These are phyloP conservation scores for Vanrija sp. DNA, from an alignment of 1,284 basidiomycete genomes.

Conservation along the genomic window DNA sequence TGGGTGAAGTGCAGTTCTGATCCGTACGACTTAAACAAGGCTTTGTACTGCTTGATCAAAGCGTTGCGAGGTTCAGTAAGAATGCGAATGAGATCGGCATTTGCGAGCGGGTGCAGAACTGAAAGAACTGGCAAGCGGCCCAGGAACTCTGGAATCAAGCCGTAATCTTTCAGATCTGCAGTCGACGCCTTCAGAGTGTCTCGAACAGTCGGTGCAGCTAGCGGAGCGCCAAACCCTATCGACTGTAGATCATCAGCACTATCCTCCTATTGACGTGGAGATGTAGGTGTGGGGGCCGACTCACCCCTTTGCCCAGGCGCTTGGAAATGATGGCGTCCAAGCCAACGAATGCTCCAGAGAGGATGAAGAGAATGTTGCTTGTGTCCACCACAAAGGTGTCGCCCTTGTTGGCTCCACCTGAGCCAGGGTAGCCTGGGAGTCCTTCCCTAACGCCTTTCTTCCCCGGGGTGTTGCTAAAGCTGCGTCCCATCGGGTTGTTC, in stretches of 20 bases:
- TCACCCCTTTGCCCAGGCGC: slow-evolving; percentile 74
- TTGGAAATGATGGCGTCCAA: slow-evolving; percentile 75
- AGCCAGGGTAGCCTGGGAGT: slow-evolving; percentile 38
- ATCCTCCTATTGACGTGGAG: too few relatives aligned
- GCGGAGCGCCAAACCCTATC: slow-evolving; percentile 77
- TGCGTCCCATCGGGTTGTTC: slow-evolving; percentile 39
- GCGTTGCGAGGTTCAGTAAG: slow-evolving; percentile 88
- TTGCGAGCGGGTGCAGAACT: slow-evolving; percentile 68
- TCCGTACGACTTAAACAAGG: slow-evolving; percentile 58
- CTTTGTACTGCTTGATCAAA: slow-evolving; percentile 81
- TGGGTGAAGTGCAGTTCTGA: slow-evolving; percentile 49
- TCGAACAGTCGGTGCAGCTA: slow-evolving; percentile 43
- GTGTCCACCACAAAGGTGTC: slow-evolving; percentile 49
- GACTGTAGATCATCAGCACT: slow-evolving; percentile 54
- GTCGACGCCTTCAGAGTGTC: slow-evolving; percentile 36
- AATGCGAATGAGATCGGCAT: slow-evolving; percentile 76
- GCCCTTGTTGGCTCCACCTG: slow-evolving; percentile 35
- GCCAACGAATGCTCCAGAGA: slow-evolving; percentile 92
- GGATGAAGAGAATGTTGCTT: slow-evolving; percentile 82
- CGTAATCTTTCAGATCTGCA: slow-evolving; percentile 76
- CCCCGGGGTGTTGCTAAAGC: slow-evolving; percentile 23
- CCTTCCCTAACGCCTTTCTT: slow-evolving; percentile 46
- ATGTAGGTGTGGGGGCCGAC: slow-evolving; percentile 36
- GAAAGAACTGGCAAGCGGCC: slow-evolving; percentile 85
- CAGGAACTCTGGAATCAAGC: slow-evolving; percentile 92